Evolutionary conservation across 352 stramenopile species (phyloP), one percentile per base, ranked within the genome.

Genomic region (Phytophthora chlamydospora): DNA sequence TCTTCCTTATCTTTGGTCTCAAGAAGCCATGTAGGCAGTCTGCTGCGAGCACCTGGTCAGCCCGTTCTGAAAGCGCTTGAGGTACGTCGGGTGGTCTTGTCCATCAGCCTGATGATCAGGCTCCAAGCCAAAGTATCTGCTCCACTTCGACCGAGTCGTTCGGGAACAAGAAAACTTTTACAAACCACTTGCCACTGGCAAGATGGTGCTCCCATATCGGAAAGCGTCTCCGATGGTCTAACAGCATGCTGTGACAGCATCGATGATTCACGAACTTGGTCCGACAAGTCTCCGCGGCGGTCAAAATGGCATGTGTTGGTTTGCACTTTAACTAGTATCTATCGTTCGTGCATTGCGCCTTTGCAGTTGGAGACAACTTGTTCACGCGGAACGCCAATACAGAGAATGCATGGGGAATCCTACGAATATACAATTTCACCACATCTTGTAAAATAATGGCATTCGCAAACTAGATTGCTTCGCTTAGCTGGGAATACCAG

Each of bases 141-240:
- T 78, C 24, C 76, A 88, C 44, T 89, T 90, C 49, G 79, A 89
- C 80, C 83, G 21, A 98, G 99, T 78, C 85, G 96, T 14, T 98
- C 97, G 67, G 91, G 89, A 6, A 98, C 95, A 12, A 78, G 98
- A 10, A 97, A 98, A 44, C 79, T n/a, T 97, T 65, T 99, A 99
- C 75, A 34, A 98, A 88, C 58, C 88, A 98, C 52, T n/a, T 97
- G 98, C 9, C 74, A 80, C 96, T 44, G 96, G 96, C 14, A 86
- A 98, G 73, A 98, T 95, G 4, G 85, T 98, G 14, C 98, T 99
- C 69, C 95, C 78, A 31, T 89, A 91, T 68, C 89, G 77, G 27
- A 85, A 73, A 17, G 71, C 82, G 65, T 69, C 58, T 88, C 75
- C 11, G 71, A 88, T 17, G 79, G 83, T 9, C 74, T 89, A 9